These are phyloP conservation scores for Colletotrichum somersetense DNA, from an alignment of 2,329 filamentous ascomycete genomes.

Conservation along the genomic window DNA sequence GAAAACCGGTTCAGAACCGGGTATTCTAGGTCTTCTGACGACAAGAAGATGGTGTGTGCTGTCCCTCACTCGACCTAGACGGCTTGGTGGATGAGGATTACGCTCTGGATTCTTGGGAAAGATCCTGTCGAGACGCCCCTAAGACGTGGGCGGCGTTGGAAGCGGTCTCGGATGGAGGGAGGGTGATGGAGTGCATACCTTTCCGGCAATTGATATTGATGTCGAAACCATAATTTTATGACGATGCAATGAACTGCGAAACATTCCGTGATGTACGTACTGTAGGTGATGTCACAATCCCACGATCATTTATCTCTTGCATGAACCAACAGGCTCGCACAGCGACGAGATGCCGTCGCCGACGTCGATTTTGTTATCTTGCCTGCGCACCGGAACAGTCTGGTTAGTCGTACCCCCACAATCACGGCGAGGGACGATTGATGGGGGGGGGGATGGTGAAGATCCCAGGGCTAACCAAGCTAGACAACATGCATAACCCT, in stretches of 20 bases:
- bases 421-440: not conserved
- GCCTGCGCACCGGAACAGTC: not conserved
- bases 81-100: not conserved
- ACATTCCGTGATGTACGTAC: too few relatives aligned
- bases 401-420: too few relatives aligned
- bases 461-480: too few relatives aligned
- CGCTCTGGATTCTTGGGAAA: not conserved
- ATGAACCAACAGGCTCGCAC: not conserved
- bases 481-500: too few relatives aligned
- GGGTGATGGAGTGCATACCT: constrained; percentile 7
- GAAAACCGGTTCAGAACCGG: not conserved
- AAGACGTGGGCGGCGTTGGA: not conserved
- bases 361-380: not conserved
- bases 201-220: constrained; percentile 8
- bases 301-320: not conserved
- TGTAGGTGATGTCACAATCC: too few relatives aligned
- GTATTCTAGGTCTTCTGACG: not conserved
- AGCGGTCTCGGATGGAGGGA: not conserved
- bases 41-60: not conserved
- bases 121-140: constrained; percentile 2
- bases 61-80: not conserved
- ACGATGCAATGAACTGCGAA: not conserved
- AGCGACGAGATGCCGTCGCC: too few relatives aligned
- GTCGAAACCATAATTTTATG: not conserved
- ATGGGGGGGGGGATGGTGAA: not conserved